Evolutionary conservation across 805 yeast genomes (phyloP).

Genomic region (Saturnispora besseyi): DNA sequence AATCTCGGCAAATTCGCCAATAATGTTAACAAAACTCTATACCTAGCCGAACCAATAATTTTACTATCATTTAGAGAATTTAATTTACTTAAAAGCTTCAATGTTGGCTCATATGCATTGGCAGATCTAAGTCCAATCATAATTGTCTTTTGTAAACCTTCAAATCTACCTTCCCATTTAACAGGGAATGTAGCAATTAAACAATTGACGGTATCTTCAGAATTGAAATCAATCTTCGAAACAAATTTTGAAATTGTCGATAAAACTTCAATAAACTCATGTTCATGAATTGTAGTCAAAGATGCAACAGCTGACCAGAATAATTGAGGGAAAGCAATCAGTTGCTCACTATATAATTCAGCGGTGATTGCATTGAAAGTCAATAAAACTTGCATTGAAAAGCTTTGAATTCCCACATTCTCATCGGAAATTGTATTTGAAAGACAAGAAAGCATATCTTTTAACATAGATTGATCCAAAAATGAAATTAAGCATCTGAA

Average conservation of each 20-base stretch:
- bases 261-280: conserved; percentile 81
- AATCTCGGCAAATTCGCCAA: conserved; percentile 78
- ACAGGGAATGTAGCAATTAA: conserved; percentile 83
- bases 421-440: conserved; percentile 91
- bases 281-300: conserved; percentile 81
- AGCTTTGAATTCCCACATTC: conserved; percentile 85
- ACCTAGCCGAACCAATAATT: conserved; percentile 63
- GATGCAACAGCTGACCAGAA: conserved; percentile 96
- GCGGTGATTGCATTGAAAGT: conserved; percentile 89
- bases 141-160: conserved; percentile 73
- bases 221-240: conserved; percentile 76
- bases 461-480: conserved; percentile 78
- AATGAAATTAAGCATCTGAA: conserved; percentile 77
- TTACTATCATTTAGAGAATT: conserved; percentile 61
- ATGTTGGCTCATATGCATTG: conserved; percentile 67
- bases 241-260: conserved; percentile 76
- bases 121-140: conserved; percentile 79
- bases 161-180: conserved; percentile 91
- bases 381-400: conserved; percentile 95
- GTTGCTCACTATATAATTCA: conserved; percentile 65
- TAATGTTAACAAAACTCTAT: conserved; percentile 61
- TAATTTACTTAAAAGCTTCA: conserved; percentile 64
- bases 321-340: conserved; percentile 83
- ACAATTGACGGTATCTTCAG: conserved; percentile 78
- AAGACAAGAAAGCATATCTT: conserved; percentile 87